Evolutionary conservation across 2,329 filamentous ascomycete species (phyloP), one percentile per base, ranked within the genome.

Genomic region (Alternaria metachromatica): DNA sequence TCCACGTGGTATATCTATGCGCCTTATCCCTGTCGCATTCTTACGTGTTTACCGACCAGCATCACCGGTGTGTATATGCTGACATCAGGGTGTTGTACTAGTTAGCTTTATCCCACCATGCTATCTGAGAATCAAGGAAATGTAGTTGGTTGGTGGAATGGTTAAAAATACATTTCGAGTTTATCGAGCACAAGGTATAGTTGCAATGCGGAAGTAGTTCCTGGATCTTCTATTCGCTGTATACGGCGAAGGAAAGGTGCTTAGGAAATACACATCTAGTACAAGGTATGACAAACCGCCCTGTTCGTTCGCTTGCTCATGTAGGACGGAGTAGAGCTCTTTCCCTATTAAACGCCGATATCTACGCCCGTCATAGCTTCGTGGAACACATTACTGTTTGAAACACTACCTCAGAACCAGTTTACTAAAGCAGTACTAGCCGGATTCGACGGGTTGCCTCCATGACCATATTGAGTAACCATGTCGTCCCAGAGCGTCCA

Each of bases 401-500:
- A 37, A 21, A 49, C 1, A 15, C 26, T 26, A 2, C 3, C 26
- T 59, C 55, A 73, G 30, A 78, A 76, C 74, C 73, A 78, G 41
- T 71, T 64, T 55, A 74, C 64, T 56, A 76, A 67, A 48, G 50
- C 55, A 15, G 56, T 26, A 60, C 60, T 68, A 11, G 58, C 25
- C 43, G 55, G 33, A 55, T 67, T 70, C 9, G 46, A 33, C 3
- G 37, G 7, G 23, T 66, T 62, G 5, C 80, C 74, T n/a, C 84
- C 81, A 68, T 81, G 80, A 7, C 81, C 82, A 60, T 82, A 84
- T 59, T 85, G 80, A 25, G 74, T 73, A 3, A 85, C 82, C 61
- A 85, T 76, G 66, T 84, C 81, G 48, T 85, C 83, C 81, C 82
- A 85, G 41, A 77, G 80, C 44, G 82, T 78, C 84, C 84, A 85